These are phyloP conservation scores for Arthromyces matolae DNA, from an alignment of 768 basidiomycete species.

Conservation along the genomic window DNA sequence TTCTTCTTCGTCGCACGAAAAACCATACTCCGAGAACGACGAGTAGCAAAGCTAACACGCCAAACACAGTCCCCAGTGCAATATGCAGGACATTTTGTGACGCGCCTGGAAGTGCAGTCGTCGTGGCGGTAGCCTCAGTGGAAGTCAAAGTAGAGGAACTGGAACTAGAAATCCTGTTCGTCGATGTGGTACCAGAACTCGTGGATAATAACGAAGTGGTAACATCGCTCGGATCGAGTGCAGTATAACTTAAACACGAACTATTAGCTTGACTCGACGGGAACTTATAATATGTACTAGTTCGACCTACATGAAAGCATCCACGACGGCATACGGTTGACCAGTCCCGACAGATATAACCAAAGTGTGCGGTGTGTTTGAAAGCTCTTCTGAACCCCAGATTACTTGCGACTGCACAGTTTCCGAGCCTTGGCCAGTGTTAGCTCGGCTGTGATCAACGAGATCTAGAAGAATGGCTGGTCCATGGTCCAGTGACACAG, in stretches of 20 bases:
- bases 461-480: conserved; percentile 32
- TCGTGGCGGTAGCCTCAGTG: conserved; percentile 13
- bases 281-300: background rate
- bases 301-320: conserved; percentile 34
- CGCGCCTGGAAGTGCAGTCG: conserved; percentile 18
- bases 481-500: conserved; percentile 36
- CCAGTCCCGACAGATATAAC: conserved; percentile 34
- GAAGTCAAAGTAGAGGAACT: conserved; percentile 11
- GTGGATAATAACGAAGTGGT: conserved; percentile 5
- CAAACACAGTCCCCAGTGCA: conserved; percentile 31
- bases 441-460: conserved; percentile 31
- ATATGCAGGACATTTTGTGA: conserved; percentile 26
- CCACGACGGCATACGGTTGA: conserved; percentile 35
- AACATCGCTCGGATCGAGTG: conserved; percentile 17
- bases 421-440: conserved; percentile 31
- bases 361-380: conserved; percentile 33
- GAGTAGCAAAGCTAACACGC: conserved; percentile 27
- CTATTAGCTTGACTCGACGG: conserved; percentile 1
- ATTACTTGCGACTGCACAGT: conserved; percentile 35
- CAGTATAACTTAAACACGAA: conserved; percentile 21
- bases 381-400: conserved; percentile 33
- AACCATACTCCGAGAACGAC: conserved; percentile 27
- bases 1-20: conserved; percentile 21
- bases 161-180: conserved; percentile 11
- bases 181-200: conserved; percentile 8